Evolutionary conservation across 176 grass and related monocot genomes (phyloP), one percentile per base, ranked within the genome.

Genomic region (Coix lacrymajobi): DNA sequence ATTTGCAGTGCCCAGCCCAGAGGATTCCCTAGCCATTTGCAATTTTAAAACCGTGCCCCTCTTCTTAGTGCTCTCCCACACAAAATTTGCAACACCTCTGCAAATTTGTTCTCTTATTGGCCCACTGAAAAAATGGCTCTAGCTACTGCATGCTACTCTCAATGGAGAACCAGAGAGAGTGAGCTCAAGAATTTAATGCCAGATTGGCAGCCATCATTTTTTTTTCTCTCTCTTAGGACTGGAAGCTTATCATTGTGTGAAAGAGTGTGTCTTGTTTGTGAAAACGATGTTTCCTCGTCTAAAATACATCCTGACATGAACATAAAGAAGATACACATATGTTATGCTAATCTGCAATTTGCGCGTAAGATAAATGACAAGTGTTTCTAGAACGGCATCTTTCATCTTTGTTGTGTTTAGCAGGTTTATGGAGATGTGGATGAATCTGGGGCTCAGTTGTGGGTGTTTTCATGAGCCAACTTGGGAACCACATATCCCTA

Each of bases 231-330:
- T n/a, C n/a, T n/a, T 36, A 37, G 22, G 30, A 80, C 22, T 65
- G 14, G 24, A 19, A 83, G 0, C 45, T n/a, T n/a, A 14, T 24
- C 71, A 66, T 52, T 75, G 8, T 70, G 48, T 25, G 51, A 29
- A 62, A 71, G 51, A 80, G 24, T 69, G 39, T 32, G 56, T 49
- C 48, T 66, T 74, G 68, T 74, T 26, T 37, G 20, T 8, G 81
- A 80, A 80, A 75, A 60, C 8, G 49, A 89, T 80, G 87, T 84
- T 88, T 89, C 77, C 82, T 81, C 54, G 64, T 85, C 54, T 36
- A 81, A 85, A 77, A 85, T 89, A 85, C 64, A 38, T 43, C 71
- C 52, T 71, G 54, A 70, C 87, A 81, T 72, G 40, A 79, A 63
- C 67, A 31, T 73, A 86, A 79, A 72, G 31, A 61, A 79, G 32